Percentiles rank a stretch among this genome's conserved stretches.
Evolutionary conservation across 345 rosid species (phyloP).

Genomic region (Arabis hirsuta): DNA sequence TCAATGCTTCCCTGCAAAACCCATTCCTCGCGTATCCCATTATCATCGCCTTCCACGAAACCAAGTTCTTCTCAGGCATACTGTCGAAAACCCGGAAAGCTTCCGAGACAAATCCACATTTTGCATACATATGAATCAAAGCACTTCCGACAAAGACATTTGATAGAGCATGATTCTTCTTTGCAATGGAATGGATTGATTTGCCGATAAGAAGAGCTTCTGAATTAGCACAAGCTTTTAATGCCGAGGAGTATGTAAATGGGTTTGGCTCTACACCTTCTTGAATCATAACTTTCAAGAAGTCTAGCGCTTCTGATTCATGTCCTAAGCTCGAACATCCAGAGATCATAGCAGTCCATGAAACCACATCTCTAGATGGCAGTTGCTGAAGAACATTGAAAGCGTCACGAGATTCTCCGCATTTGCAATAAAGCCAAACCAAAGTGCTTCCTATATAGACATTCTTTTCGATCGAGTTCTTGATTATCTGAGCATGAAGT

Average conservation of each 20-base stretch:
- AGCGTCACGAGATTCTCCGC: constrained; percentile 63
- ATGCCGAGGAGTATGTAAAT: constrained; percentile 77
- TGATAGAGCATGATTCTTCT: constrained; percentile 60
- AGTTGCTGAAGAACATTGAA: constrained; percentile 70
- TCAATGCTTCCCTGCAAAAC: constrained; percentile 75
- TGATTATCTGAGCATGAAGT: constrained; percentile 77
- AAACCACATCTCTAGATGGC: constrained; percentile 78
- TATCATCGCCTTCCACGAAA: constrained; percentile 86
- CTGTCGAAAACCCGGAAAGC: constrained; percentile 73
- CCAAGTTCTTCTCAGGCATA: constrained; percentile 75
- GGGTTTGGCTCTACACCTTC: constrained; percentile 88
- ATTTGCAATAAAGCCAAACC: constrained; percentile 87
- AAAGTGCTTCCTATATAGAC: constrained; percentile 70
- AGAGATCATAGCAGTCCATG: constrained; percentile 95
- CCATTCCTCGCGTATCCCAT: constrained; percentile 79
- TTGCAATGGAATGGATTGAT: constrained; percentile 79
- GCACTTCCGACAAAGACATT: constrained; percentile 89
- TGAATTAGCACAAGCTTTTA: constrained; percentile 86
- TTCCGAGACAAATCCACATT: constrained; percentile 76
- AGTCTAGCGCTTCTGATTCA: constrained; percentile 70
- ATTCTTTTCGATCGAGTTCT: constrained; percentile 56
- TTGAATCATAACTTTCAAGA: constrained; percentile 81
- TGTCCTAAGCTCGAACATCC: constrained; percentile 76
- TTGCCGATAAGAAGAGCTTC: constrained; percentile 63
- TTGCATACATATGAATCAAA: constrained; percentile 81